Base-by-base conservation (phyloP, 2,329 filamentous ascomycete species). In the Delphinella strobiligena region DNA sequence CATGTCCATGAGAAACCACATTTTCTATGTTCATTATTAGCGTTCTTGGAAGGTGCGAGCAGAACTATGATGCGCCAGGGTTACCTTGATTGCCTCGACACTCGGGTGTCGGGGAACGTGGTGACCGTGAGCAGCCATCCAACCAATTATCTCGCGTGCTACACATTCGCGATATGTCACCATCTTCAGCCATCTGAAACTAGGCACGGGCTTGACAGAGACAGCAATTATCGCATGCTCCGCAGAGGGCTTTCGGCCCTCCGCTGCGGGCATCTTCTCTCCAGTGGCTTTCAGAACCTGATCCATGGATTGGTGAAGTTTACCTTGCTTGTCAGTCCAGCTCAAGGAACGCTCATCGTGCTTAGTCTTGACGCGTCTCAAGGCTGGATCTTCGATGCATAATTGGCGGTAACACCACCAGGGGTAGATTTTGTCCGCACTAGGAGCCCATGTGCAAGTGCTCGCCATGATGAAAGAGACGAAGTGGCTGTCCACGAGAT, bases 1-100 rank as follows among this genome's bases (percentile, higher is more conserved):
- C 3, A 79, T 61, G 51, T 87, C 82, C 64, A 86, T 75, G 24
- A 83, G 52, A 37, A 82, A 68, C 85, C 85, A 91, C 14, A 85
- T 63, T 52, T 82, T 82, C 50, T 75, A 67, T 16, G 4, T 5
- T 2, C 11, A 3, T 16, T n/a, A n/a, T 27, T 17, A 2, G 16
- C 15, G 19, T 12, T 33, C 29, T 16, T 18, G 16, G 31, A 10
- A 52, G 52, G 17, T 61, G 17, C 42, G 4, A 3, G 16, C 16
- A 38, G 18, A 36, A 38, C 7, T 7, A 12, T 40, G 33, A n/a
- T n/a, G 18, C 9, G 7, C 16, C 12, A 27, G 22, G 11, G 15
- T 14, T 43, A 47, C 47, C 40, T 45, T 47, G 4, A 51, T 19
- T 3, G 54, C 49, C 11, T 53, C 50, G 18, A 51, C 30, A 5